phyloP scores from a whole-genome alignment of 1,284 basidiomycete genomes.

The Rhodotorula sp. region DNA sequence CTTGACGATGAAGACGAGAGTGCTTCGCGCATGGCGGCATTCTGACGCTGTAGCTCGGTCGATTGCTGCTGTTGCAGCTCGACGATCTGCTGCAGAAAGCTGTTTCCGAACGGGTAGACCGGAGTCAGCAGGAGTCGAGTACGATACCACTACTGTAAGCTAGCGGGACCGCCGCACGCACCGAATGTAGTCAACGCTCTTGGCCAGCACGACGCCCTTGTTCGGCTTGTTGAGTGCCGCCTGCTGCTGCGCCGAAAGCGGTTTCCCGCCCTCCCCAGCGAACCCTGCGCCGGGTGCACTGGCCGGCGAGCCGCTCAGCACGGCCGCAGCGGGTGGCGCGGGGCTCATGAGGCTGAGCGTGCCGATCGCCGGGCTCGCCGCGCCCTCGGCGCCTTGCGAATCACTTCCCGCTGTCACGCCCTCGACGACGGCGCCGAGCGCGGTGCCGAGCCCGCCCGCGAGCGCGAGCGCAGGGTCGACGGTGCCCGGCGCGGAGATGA shows the following conservation, averaged over 20 bases:
- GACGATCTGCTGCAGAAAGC: constrained; percentile 79
- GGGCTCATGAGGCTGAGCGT: constrained; percentile 30
- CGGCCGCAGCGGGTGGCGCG: background rate
- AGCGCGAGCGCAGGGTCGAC: too few species aligned
- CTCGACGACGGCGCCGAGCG: constrained; percentile 72
- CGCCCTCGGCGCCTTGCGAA: background rate
- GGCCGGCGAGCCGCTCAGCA: background rate
- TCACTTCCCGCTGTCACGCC: constrained; percentile 23
- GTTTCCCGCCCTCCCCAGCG: background rate
- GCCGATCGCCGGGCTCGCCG: constrained; percentile 17
- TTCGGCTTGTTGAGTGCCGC: constrained; percentile 67
- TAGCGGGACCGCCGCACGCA: constrained; percentile 50
- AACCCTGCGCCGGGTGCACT: background rate
- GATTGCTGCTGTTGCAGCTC: constrained; percentile 72
- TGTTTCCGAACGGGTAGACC: constrained; percentile 41
- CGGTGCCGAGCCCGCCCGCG: constrained; percentile 56
- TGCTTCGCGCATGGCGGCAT: constrained; percentile 16
- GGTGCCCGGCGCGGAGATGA: constrained; percentile 45
- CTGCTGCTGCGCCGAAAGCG: background rate
- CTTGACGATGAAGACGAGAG: background rate
- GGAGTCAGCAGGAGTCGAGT: background rate
- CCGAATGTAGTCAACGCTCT: constrained; percentile 84
- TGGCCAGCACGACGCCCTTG: constrained; percentile 83
- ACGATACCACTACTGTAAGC: background rate
- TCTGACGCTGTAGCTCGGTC: constrained; percentile 64